A percentile compares a stretch with the other conserved stretches of the same genome.
Evolutionary conservation across 2,329 filamentous ascomycete species (phyloP).

Genomic region (Fusarium udum): DNA sequence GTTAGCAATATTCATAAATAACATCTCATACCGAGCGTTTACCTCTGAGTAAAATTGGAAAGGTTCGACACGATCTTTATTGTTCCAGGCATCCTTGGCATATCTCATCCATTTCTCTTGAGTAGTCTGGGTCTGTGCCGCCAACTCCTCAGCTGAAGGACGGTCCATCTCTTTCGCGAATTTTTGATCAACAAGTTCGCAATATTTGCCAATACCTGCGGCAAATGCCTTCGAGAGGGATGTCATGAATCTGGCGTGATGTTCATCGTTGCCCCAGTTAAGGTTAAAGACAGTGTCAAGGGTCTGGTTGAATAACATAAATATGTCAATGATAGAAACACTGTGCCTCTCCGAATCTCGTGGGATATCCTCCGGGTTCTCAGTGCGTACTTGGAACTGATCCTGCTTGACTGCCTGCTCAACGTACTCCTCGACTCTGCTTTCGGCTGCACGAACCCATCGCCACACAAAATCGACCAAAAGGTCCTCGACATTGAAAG

Average conservation of each 20-base stretch:
- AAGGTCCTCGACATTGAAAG: conserved; percentile 86
- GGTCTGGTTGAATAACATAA: conserved; percentile 91
- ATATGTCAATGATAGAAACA: conserved; percentile 91
- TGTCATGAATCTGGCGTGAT: conserved; percentile 98
- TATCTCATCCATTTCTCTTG: conserved; percentile 94
- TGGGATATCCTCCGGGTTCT: conserved; percentile 69
- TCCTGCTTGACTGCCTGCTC: conserved; percentile 93
- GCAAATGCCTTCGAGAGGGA: conserved; percentile 86
- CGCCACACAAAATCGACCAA: conserved; percentile 95
- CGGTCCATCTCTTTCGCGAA: conserved; percentile 95
- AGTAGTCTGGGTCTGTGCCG: conserved; percentile 77
- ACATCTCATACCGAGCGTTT: conserved; percentile 43
- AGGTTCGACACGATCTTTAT: conserved; percentile 91
- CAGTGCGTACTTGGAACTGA: conserved; percentile 78
- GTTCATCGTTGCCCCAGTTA: conserved; percentile 92
- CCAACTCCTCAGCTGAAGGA: conserved; percentile 85
- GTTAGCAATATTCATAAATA: conserved; percentile 42
- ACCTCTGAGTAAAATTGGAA: conserved; percentile 97
- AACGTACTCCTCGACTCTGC: conserved; percentile 82
- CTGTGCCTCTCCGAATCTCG: conserved; percentile 89
- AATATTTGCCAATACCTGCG: conserved; percentile 85
- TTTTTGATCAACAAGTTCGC: conserved; percentile 85
- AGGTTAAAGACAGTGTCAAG: conserved; percentile 87
- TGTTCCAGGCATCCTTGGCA: conserved; percentile 91
- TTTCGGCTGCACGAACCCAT: conserved; percentile 86